Evolutionary conservation across 805 yeast genomes (phyloP), one percentile per base, ranked within the genome.

Genomic region (Pichia rugopelliculosa): DNA sequence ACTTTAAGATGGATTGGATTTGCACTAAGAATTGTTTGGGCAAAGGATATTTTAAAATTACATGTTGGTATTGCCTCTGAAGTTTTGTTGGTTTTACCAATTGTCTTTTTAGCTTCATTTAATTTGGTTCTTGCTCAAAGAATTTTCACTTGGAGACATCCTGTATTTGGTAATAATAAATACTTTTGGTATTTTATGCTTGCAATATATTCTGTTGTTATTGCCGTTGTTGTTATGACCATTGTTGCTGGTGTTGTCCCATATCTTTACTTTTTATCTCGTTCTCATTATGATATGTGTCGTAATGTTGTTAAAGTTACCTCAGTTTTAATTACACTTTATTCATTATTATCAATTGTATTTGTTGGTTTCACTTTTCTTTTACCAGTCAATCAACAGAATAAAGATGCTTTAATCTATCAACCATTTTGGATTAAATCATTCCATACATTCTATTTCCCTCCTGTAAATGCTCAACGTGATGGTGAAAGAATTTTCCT

Each of bases 391-490:
- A 76, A 85, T 7, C 50, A 66, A 30, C 67, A 64, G 36, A 79
- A 78, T 50, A 73, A 71, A 51, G 60, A 66, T 38, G 69, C 81
- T 36, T 72, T 76, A 55, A 59, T 76, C 42, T 84, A 78, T 60
- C 86, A 80, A 59, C 87, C 95, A 34, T 81, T 82, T 75, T 85
- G 93, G 93, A 80, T 85, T 57, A 80, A 80, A 60, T 73, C 79
- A 6, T 82, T 84, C 55, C 58, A 66, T 22, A 73, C 81, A 17
- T 65, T 69, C 43, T 85, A 84, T 63, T 84, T 72, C 64, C 82
- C 81, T 13, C 70, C 71, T 51, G 73, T 72, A 49, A 71, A 72
- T 44, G 79, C 87, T 1, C 68, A 74, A 9, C 66, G 66, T 20
- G 50, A 50, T 13, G 66, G 64, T 34, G 57, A 54, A 43, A 25